Percentiles rank a stretch among this genome's conserved stretches.
Conservation (phyloP, 2,329 filamentous ascomycete species). For the Hirsutella thompsonii region DNA sequence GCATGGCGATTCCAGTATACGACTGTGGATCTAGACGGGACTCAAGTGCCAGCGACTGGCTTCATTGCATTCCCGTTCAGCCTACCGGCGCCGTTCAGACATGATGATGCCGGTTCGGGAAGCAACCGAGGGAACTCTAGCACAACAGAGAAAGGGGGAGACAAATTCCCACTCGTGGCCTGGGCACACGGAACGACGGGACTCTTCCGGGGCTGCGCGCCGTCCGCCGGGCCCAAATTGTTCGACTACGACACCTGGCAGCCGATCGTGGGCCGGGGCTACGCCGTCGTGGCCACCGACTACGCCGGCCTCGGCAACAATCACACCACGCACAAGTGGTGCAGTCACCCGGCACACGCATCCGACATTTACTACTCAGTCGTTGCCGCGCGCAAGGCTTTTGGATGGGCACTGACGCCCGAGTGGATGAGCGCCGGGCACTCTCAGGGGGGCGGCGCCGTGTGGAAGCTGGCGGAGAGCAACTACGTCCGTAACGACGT, state of each 20-base stretch:
- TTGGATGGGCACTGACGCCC: constrained; percentile 1
- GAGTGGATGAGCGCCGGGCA: constrained; percentile 7
- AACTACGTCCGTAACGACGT: constrained; percentile 2
- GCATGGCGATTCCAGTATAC: constrained; percentile 1
- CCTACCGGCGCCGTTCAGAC: background rate
- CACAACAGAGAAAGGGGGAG: background rate
- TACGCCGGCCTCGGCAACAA: constrained; percentile 11
- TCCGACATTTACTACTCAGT: constrained; percentile 7
- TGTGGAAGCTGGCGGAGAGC: constrained; percentile 10
- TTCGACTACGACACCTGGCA: constrained; percentile 6
- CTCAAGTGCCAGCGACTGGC: constrained; percentile 4
- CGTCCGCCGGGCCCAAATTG: constrained; percentile 2
- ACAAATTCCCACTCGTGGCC: constrained; percentile 2
- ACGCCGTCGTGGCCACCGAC: constrained; percentile 10
- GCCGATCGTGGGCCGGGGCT: constrained; percentile 3
- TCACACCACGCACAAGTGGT: constrained; percentile 8
- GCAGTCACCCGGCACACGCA: constrained; percentile 4
- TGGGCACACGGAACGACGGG: constrained; percentile 8
- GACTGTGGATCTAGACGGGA: constrained; percentile 1
- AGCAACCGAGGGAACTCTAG: background rate
- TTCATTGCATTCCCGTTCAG: constrained; percentile 6
- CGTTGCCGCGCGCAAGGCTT: constrained; percentile 3
- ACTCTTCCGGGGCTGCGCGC: constrained; percentile 4
- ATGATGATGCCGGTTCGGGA: background rate
- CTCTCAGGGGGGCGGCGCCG: constrained; percentile 9